Base-by-base conservation (phyloP, 495 filamentous ascomycete genomes). In the Penicillium soppii region DNA sequence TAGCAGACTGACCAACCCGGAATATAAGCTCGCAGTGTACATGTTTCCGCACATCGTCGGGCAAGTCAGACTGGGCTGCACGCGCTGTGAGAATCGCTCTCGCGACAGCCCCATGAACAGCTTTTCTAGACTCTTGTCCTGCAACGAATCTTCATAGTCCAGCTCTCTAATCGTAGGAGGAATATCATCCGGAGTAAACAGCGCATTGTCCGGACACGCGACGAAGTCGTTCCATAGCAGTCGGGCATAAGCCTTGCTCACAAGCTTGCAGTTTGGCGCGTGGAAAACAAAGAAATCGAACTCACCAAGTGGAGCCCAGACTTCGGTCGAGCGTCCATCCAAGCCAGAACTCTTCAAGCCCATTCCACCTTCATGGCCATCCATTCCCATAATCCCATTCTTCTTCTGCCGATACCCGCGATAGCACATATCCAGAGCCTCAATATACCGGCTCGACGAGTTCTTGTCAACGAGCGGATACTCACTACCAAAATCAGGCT, bases 211-310 rank as follows among this genome's bases (percentile, higher is more conserved):
- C 27, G 95, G 82, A n/a, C n/a, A n/a, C n/a, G n/a, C n/a, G n/a
- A n/a, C n/a, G 80, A 86, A 97, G 75, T 98, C 94, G 69, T 97
- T 96, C 82, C 97, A 98, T 44, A 97, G 81, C 62, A 98, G 82
- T 39, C 94, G 91, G 41, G 84, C 94, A 70, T 92, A 98, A 0
- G 90, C 92, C 78, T 98, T 98, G 59, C 89, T 72, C 42, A 98
- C 94, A 43, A 97, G 81, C 78, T 98, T 98, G 89, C 94, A 98
- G 59, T 88, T 97, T n/a, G 94, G 94, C 10, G 94, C 84, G 70
- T 98, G 94, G 86, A 95, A 98, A 43, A 88, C 79, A 68, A 98
- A 80, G 77, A 96, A 89, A 73, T 97, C 94, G 70, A 98, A 97
- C 56, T 90, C 89, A 68, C 97, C 92, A 27, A 98, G 71, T 20